These are phyloP conservation scores for Phenoliferia sp. DNA, from an alignment of 1,284 basidiomycete genomes.

Conservation along the genomic window DNA sequence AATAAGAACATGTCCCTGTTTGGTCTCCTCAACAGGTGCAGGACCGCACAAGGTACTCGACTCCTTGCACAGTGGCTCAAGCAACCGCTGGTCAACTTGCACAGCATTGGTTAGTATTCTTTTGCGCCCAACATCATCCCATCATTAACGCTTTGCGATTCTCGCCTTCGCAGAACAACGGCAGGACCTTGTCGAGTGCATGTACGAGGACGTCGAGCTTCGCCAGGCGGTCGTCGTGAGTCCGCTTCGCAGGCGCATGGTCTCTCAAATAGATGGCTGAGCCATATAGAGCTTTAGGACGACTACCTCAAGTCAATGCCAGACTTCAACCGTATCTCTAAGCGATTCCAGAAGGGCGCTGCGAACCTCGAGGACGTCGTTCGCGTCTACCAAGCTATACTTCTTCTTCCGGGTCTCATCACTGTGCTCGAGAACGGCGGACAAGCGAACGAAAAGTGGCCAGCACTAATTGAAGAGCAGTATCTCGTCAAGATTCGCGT, in stretches of 20 bases:
- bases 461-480: constrained; percentile 58
- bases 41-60: constrained; percentile 91
- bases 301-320: constrained; percentile 87
- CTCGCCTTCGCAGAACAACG: constrained; percentile 61
- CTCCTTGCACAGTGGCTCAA: constrained; percentile 91
- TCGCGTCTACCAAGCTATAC: constrained; percentile 85
- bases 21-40: constrained; percentile 89
- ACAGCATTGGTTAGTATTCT: constrained; percentile 72
- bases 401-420: constrained; percentile 71
- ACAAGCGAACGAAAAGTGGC: constrained; percentile 47
- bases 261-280: background rate
- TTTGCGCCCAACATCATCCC: background rate
- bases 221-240: constrained; percentile 67
- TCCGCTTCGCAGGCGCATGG: background rate
- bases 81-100: constrained; percentile 89
- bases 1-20: constrained; percentile 77
- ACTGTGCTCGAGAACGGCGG: constrained; percentile 51
- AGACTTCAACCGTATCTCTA: constrained; percentile 87
- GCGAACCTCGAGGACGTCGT: constrained; percentile 93
- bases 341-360: constrained; percentile 79
- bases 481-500: constrained; percentile 64
- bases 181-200: constrained; percentile 80
- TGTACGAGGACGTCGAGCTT: constrained; percentile 71
- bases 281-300: constrained; percentile 52
- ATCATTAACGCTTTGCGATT: too few species aligned